Percentiles rank a stretch among this genome's conserved stretches.
phyloP scores from a whole-genome alignment of 2,329 filamentous ascomycete genomes.

The Aureobasidium sp. region DNA sequence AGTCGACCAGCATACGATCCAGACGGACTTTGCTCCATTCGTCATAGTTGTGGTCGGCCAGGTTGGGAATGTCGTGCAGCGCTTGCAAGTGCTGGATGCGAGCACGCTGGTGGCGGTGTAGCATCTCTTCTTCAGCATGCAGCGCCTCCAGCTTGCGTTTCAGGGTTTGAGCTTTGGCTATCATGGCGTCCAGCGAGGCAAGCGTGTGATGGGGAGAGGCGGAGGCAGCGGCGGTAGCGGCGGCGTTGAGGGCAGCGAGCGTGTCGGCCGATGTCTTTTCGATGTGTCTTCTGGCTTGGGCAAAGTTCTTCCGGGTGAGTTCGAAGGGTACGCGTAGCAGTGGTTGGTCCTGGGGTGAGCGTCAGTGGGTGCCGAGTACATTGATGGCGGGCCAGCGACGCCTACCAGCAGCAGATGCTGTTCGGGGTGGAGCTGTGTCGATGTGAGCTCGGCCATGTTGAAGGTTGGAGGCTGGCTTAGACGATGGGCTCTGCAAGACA shows the following conservation, averaged over 20 bases:
- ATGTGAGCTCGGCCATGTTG: conserved; percentile 41
- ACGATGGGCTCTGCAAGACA: not conserved
- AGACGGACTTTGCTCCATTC: conserved; percentile 76
- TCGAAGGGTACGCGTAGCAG: conserved; percentile 89
- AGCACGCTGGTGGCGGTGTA: conserved; percentile 69
- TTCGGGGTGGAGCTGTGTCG: conserved; percentile 64
- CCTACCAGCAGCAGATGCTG: conserved; percentile 67
- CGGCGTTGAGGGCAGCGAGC: conserved; percentile 33
- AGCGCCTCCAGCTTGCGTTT: conserved; percentile 78
- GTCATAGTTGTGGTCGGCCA: conserved; percentile 92
- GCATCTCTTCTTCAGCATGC: conserved; percentile 69
- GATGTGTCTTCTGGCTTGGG: conserved; percentile 68
- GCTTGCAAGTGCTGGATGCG: conserved; percentile 75
- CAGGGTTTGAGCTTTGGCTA: conserved; percentile 73
- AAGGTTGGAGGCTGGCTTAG: not conserved
- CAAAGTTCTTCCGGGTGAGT: conserved; percentile 89
- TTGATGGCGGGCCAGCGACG: conserved; percentile 3
- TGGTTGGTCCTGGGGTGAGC: conserved; percentile 69
- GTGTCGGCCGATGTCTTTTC: conserved; percentile 53
- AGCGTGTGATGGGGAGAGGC: conserved; percentile 36
- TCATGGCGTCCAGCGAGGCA: conserved; percentile 74
- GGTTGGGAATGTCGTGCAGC: conserved; percentile 68
- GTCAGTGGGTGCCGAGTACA: not conserved
- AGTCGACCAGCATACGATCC: conserved; percentile 84
- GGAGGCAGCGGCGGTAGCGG: conserved; percentile 51